A percentile compares a stretch with the other conserved stretches of the same genome.
phyloP scores from a whole-genome alignment of 2,329 filamentous ascomycete genomes.

The Colletotrichum sp. region DNA sequence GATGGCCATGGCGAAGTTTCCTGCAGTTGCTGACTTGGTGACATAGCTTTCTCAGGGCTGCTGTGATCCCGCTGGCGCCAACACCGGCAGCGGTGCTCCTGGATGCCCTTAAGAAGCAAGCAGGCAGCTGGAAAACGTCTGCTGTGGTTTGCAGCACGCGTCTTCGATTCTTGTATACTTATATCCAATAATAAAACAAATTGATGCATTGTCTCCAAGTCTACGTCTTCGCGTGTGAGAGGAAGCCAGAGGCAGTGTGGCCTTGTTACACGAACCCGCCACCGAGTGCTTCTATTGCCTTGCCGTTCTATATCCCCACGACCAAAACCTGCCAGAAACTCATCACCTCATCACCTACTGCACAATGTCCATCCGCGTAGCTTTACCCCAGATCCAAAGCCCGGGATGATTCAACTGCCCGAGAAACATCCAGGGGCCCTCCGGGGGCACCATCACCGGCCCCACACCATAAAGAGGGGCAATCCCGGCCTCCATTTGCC shows the following conservation, averaged over 20 bases:
- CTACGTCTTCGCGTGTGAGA: neutral
- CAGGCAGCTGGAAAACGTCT: neutral
- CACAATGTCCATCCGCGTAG: neutral
- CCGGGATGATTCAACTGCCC: neutral
- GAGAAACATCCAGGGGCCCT: neutral
- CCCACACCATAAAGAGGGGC: neutral
- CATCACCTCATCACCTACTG: too few species aligned
- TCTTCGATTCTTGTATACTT: rapidly evolving
- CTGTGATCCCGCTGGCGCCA: neutral
- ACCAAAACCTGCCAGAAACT: neutral
- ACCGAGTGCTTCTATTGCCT: neutral
- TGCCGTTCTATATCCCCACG: neutral
- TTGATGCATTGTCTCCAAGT: neutral
- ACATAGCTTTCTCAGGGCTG: neutral
- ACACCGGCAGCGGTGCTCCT: neutral
- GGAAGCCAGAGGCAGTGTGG: neutral
- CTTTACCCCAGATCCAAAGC: rapidly evolving
- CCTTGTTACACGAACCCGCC: neutral
- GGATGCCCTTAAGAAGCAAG: neutral
- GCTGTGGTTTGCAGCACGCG: rapidly evolving
- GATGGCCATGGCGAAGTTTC: too few species aligned
- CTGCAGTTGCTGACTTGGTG: neutral
- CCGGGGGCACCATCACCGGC: neutral
- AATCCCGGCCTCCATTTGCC: neutral
- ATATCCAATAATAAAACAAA: neutral